Evolutionary conservation across 352 stramenopile genomes (phyloP).

Genomic region (Globisporangium solare): DNA sequence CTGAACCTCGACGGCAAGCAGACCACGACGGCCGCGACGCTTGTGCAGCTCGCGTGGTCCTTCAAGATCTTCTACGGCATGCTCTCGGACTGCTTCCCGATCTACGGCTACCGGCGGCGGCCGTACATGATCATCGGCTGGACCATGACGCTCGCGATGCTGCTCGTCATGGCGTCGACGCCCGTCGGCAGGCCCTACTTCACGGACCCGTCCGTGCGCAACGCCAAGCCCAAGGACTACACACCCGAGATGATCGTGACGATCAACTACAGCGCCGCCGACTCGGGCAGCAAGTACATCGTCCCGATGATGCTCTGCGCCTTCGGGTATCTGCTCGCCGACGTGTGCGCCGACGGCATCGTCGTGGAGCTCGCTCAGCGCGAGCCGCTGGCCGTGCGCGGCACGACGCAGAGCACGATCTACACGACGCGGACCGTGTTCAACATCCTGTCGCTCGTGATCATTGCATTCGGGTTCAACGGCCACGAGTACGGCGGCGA

Average conservation of each 20-base stretch:
- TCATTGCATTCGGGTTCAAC: conserved; percentile 27
- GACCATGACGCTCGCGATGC: conserved; percentile 31
- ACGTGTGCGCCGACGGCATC: conserved; percentile 47
- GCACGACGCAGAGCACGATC: conserved; percentile 17
- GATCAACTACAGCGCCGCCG: conserved; percentile 24
- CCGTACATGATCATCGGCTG: conserved; percentile 57
- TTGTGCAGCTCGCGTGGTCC: conserved; percentile 41
- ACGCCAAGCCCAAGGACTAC: conserved; percentile 24
- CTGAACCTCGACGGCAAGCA: conserved; percentile 31
- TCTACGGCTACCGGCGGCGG: conserved; percentile 42
- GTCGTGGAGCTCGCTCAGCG: conserved; percentile 28
- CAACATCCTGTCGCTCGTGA: conserved; percentile 14
- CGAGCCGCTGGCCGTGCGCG: conserved; percentile 27
- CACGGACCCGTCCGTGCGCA: conserved; percentile 19
- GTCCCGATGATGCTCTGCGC: conserved; percentile 45
- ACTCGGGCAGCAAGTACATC: conserved; percentile 25
- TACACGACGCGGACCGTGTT: conserved; percentile 20
- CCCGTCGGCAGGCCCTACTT: conserved; percentile 43
- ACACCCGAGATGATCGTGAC: conserved; percentile 21
- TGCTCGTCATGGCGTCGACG: conserved; percentile 37
- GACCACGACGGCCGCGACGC: conserved; percentile 28
- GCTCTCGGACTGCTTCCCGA: conserved; percentile 48
- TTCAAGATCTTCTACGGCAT: conserved; percentile 62
- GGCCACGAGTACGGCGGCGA: conserved; percentile 30
- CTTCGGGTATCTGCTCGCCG: conserved; percentile 49